A percentile compares a stretch with the other conserved stretches of the same genome.
phyloP scores from a whole-genome alignment of 106 monocot species.

The Dioscorea alata region DNA sequence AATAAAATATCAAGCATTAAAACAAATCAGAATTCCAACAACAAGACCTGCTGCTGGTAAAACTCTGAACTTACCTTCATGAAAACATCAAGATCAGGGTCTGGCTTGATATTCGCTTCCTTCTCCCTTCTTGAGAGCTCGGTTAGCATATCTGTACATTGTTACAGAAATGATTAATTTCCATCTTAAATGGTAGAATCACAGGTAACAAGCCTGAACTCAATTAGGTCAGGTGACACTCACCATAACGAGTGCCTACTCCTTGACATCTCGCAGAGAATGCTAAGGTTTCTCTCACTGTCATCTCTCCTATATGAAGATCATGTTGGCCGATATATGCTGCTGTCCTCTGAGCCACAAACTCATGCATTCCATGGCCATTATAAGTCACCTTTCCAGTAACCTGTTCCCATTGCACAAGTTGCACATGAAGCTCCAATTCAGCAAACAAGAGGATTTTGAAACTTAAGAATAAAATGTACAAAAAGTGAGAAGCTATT shows the following conservation, averaged over 20 bases:
- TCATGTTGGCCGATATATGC: conserved; percentile 23
- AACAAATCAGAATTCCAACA: no score
- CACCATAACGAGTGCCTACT: conserved; percentile 19
- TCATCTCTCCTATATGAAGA: conserved; percentile 21
- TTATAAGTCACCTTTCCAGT: conserved; percentile 14
- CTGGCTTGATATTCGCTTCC: conserved; percentile 16
- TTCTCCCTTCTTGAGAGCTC: conserved; percentile 28
- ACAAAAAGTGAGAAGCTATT: background rate
- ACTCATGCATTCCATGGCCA: conserved; percentile 21
- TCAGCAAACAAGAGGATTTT: background rate
- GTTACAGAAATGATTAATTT: no score
- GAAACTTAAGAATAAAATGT: background rate
- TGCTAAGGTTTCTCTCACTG: conserved; percentile 15
- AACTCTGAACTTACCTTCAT: conserved; percentile 16
- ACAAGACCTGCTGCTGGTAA: no score
- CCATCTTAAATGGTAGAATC: no score
- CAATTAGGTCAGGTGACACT: no score
- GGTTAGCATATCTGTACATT: conserved; percentile 15
- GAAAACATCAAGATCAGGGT: conserved; percentile 20
- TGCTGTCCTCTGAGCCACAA: conserved; percentile 12
- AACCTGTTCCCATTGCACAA: conserved; percentile 3
- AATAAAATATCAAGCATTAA: no score
- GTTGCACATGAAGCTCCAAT: background rate
- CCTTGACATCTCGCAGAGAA: conserved; percentile 26
- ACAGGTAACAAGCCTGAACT: no score